Evolutionary conservation across 2,329 filamentous ascomycete species (phyloP).

Genomic region (Pezicula neosporulosa): DNA sequence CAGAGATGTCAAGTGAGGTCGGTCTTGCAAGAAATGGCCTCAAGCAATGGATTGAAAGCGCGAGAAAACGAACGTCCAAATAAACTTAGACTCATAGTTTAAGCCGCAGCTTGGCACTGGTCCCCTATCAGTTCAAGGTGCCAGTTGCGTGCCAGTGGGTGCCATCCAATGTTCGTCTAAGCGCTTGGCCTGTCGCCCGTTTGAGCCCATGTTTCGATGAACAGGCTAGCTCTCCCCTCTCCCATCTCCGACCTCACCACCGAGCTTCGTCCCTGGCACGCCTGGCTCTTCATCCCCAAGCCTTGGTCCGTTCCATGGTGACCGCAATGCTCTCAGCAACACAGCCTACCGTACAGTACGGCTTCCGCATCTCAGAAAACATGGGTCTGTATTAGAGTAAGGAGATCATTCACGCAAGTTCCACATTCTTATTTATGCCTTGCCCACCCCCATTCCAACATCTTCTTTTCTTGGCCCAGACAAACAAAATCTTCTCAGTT

Average conservation of each 20-base stretch:
- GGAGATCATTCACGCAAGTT: slow-evolving; percentile 15
- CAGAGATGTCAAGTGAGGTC: no score
- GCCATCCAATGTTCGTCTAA: slow-evolving; percentile 13
- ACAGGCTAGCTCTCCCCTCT: slow-evolving; percentile 3
- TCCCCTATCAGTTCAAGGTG: neutral
- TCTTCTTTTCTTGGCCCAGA: neutral
- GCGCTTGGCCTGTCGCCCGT: slow-evolving; percentile 6
- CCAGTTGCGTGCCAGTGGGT: neutral
- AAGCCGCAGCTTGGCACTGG: neutral
- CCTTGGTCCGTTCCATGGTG: slow-evolving; percentile 3
- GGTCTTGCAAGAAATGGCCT: no score
- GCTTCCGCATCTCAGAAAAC: neutral
- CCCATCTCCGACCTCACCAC: neutral
- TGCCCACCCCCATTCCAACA: slow-evolving; percentile 4
- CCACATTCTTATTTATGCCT: slow-evolving; percentile 21
- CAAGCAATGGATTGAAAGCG: no score
- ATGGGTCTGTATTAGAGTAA: slow-evolving; percentile 4
- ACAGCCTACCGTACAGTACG: no score
- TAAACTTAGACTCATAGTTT: neutral
- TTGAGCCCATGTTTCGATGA: slow-evolving; percentile 16
- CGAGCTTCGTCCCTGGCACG: neutral
- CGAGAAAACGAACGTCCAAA: neutral
- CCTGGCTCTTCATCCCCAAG: neutral
- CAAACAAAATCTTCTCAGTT: no score
- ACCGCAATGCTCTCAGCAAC: neutral